Evolutionary conservation across 352 stramenopile genomes (phyloP), one percentile per base, ranked within the genome.

Genomic region (Globisporangium irregulare): DNA sequence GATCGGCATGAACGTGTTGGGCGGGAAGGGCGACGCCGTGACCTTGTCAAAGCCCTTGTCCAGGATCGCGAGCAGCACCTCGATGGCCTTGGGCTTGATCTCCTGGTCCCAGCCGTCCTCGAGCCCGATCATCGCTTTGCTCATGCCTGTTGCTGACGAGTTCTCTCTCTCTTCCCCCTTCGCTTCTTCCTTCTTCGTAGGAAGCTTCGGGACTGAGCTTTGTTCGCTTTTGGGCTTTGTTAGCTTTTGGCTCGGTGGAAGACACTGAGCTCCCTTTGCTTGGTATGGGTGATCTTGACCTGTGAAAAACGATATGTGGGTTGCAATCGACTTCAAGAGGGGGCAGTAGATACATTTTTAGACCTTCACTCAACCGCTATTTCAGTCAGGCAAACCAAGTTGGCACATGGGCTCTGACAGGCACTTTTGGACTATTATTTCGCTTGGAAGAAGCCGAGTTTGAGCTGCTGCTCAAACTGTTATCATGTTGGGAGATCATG

Each of bases 61-160:
- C 24, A 96, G 74, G 66, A 95, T 93, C 53, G 90, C 81, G 57
- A 95, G 78, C 59, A 96, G 77, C 77, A 96, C 86, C 66, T 96
- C 87, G 71, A 96, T 94, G 51, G 84, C 89, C 72, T 94, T 96
- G 65, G 85, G 85, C 68, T 96, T 96, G 72, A 96, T 96, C 76
- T 96, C 86, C 32, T 84, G 70, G 73, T 95, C 87, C 89, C 89
- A 96, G 27, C 89, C 89, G 68, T 93, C 85, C 67, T 96, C 87
- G 53, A 96, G 82, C 59, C 79, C 76, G 73, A 95, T 94, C 78
- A 94, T 91, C 57, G 77, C 80, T 74, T 94, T 95, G 74, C 78
- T 93, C 84, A 92, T 92, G 12, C 56, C 55, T 62, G 41, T 62
- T 18, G 29, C 18, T 14, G 14, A 9, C 15, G 15, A 10, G 43